Conservation (phyloP, 768 basidiomycete genomes). For the Symmetrospora coprosmae region DNA sequence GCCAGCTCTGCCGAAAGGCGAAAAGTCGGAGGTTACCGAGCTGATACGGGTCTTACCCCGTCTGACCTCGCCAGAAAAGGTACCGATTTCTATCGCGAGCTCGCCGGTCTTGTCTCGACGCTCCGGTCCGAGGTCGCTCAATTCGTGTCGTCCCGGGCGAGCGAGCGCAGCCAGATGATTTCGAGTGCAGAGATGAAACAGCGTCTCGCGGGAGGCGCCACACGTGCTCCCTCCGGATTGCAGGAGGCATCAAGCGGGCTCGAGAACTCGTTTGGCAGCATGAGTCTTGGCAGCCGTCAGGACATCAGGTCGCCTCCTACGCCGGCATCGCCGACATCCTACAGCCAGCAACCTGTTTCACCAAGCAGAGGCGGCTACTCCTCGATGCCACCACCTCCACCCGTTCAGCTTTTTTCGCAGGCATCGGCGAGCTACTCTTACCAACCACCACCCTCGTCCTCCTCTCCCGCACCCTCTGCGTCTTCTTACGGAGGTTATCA, state of each 20-base stretch:
- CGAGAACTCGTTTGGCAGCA: too few species aligned
- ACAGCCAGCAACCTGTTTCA: slow-evolving; percentile 9
- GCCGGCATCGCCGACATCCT: slow-evolving; percentile 25
- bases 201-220: slow-evolving; percentile 43
- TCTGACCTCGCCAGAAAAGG: slow-evolving; percentile 51
- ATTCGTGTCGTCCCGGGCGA: slow-evolving; percentile 51
- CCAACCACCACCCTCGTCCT: not conserved
- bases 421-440: not conserved
- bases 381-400: slow-evolving; percentile 47
- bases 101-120: slow-evolving; percentile 50
- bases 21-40: too few species aligned
- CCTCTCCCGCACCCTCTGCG: not conserved
- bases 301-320: too few species aligned
- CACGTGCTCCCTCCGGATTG: too few species aligned
- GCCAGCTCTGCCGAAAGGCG: not conserved
- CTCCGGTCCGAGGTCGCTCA: slow-evolving; percentile 49
- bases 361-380: slow-evolving; percentile 39
- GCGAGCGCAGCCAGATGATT: slow-evolving; percentile 56
- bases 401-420: slow-evolving; percentile 32
- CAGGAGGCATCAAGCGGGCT: too few species aligned
- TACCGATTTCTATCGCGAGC: slow-evolving; percentile 70
- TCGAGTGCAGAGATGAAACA: slow-evolving; percentile 59
- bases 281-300: too few species aligned
- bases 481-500: not conserved
- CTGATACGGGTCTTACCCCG: not conserved